Percentiles rank a stretch among this genome's conserved stretches.
These are phyloP conservation scores for Sugiyamaella japonica DNA, from an alignment of 1,139 yeast genomes.

Conservation along the genomic window DNA sequence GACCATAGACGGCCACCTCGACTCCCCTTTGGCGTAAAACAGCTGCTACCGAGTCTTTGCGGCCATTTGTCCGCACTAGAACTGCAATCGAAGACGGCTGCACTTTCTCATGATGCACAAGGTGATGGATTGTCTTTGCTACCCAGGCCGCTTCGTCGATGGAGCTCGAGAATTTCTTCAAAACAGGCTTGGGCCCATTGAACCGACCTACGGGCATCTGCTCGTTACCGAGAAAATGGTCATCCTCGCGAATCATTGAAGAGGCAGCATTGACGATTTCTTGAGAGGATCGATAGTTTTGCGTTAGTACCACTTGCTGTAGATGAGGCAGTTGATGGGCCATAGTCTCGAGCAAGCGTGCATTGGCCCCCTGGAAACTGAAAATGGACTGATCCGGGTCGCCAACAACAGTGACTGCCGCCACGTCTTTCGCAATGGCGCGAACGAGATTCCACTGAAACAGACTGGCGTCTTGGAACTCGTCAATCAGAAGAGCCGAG, in stretches of 20 bases:
- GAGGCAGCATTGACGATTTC: constrained; percentile 67
- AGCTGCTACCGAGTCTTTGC: constrained; percentile 17
- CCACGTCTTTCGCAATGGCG: constrained; percentile 48
- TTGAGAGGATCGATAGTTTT: constrained; percentile 78
- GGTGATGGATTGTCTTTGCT: constrained; percentile 17
- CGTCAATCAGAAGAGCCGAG: constrained; percentile 81
- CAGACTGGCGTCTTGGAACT: constrained; percentile 86
- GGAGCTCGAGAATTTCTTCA: constrained; percentile 12
- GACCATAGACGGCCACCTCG: constrained; percentile 19
- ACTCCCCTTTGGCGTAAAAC: constrained; percentile 17
- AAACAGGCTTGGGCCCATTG: constrained; percentile 19
- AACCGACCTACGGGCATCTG: constrained; percentile 19
- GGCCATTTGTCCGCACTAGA: constrained; percentile 24
- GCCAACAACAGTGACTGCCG: constrained; percentile 76
- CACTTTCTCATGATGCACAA: constrained; percentile 15
- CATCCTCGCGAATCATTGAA: constrained; percentile 61
- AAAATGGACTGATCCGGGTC: constrained; percentile 96
- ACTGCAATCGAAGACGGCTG: constrained; percentile 27
- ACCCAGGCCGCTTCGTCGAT: constrained; percentile 26
- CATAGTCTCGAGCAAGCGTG: constrained; percentile 66
- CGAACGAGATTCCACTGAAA: constrained; percentile 71
- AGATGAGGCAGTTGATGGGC: constrained; percentile 45
- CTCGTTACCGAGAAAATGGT: constrained; percentile 15
- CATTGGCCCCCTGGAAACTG: constrained; percentile 78
- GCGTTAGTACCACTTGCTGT: constrained; percentile 50